A percentile compares a stretch with the other conserved stretches of the same genome.
phyloP scores from a whole-genome alignment of 345 rosid species.

The Rhizophora mangle region DNA sequence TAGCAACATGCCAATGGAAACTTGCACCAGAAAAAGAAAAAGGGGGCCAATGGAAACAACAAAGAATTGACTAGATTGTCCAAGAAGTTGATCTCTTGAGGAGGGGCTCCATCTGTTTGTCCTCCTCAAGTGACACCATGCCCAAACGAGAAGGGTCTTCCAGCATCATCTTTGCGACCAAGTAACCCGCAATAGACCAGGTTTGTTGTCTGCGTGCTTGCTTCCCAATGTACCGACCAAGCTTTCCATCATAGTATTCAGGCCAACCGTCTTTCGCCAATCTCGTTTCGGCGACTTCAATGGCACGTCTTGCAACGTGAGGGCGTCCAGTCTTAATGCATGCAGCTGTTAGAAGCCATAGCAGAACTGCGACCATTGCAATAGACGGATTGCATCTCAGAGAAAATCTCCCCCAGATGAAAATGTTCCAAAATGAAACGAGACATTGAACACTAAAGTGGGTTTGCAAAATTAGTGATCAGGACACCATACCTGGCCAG shows the following conservation, averaged over 20 bases:
- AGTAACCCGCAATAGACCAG: constrained; percentile 90
- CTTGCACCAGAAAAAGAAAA: too few species aligned
- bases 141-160: constrained; percentile 96
- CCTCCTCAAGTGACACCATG: constrained; percentile 83
- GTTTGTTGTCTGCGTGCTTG: constrained; percentile 82
- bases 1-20: background rate
- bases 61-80: constrained; percentile 10
- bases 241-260: constrained; percentile 90
- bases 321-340: constrained; percentile 93
- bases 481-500: constrained; percentile 71
- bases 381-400: constrained; percentile 8
- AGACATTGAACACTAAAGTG: too few species aligned
- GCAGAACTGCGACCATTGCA: constrained; percentile 51
- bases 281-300: constrained; percentile 74
- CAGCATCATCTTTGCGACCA: constrained; percentile 93
- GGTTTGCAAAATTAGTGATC: too few species aligned
- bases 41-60: too few species aligned
- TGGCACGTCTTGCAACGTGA: constrained; percentile 81
- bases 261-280: constrained; percentile 81
- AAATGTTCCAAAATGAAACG: background rate
- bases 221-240: constrained; percentile 85
- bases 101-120: constrained; percentile 73
- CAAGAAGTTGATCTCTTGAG: constrained; percentile 78
- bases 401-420: background rate
- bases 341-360: constrained; percentile 92